Evolutionary conservation across 2,329 filamentous ascomycete species (phyloP).

Genomic region (Cladosporium sp.): DNA sequence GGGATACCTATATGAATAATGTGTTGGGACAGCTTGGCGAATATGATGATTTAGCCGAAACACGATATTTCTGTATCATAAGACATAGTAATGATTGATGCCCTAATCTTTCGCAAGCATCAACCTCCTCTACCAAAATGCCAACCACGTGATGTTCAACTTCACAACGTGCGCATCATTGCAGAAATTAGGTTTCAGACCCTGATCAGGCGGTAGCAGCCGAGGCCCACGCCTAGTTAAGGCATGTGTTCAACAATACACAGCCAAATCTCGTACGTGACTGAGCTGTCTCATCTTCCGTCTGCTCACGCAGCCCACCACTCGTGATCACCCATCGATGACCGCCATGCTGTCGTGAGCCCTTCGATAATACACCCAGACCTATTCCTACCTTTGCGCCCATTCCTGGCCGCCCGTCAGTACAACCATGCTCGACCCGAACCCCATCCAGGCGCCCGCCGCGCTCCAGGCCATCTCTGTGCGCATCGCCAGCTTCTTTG

Average conservation of each 20-base stretch:
- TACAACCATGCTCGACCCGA: slow-evolving; percentile 64
- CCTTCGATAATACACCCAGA: not conserved
- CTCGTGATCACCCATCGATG: slow-evolving; percentile 1
- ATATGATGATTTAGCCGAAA: too few relatives aligned
- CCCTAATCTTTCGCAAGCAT: too few relatives aligned
- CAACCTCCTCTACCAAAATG: too few relatives aligned
- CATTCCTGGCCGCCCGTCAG: not conserved
- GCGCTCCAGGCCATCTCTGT: slow-evolving; percentile 53
- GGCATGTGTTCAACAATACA: slow-evolving; percentile 1
- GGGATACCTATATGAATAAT: slow-evolving; percentile 6
- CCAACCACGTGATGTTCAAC: too few relatives aligned
- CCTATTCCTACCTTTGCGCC: not conserved
- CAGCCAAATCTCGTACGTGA: not conserved
- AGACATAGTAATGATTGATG: too few relatives aligned
- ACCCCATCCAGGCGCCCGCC: slow-evolving; percentile 58
- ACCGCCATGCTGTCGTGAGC: not conserved
- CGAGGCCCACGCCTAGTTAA: not conserved
- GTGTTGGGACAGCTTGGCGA: too few relatives aligned
- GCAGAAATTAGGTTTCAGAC: not conserved
- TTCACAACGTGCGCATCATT: too few relatives aligned
- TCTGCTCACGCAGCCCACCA: not conserved
- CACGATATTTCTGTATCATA: too few relatives aligned
- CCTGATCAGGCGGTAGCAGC: not conserved
- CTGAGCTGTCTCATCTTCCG: not conserved
- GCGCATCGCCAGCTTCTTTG: slow-evolving; percentile 60